Conservation (phyloP, 2,329 filamentous ascomycete genomes). For the Ophiostoma pallidulum region DNA sequence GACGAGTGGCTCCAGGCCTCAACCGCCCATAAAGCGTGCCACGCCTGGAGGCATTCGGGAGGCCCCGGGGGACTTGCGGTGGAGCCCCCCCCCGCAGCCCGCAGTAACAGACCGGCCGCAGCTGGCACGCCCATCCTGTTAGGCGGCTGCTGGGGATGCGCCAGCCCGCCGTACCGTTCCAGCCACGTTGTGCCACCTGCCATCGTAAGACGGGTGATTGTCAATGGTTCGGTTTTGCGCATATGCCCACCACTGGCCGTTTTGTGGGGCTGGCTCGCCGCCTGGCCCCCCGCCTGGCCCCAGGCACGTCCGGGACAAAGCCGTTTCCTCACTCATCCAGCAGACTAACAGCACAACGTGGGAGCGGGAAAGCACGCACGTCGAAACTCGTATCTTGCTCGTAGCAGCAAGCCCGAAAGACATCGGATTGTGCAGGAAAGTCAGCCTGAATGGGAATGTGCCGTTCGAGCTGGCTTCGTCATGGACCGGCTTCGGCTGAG, state of each 20-base stretch:
- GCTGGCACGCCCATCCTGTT: neutral
- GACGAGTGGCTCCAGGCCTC: constrained; percentile 5
- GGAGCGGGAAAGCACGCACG: no score
- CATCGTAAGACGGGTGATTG: constrained; percentile 13
- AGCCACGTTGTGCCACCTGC: neutral
- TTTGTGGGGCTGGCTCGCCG: constrained; percentile 8
- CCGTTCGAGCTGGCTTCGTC: constrained; percentile 2
- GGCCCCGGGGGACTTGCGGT: neutral
- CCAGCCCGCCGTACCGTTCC: constrained; percentile 3
- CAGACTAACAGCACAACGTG: neutral
- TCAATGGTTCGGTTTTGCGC: constrained; percentile 12
- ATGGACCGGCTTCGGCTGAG: constrained; percentile 1
- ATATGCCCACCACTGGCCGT: constrained; percentile 9
- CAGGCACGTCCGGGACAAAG: no score
- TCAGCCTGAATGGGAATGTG: no score
- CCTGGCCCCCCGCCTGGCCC: neutral
- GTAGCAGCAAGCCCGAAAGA: no score
- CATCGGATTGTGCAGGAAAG: no score
- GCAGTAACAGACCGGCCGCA: neutral
- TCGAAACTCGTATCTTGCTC: no score
- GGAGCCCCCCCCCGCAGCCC: no score
- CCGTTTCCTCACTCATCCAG: neutral
- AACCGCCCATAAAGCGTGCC: constrained; percentile 4
- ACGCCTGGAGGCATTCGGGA: neutral
- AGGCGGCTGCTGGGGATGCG: no score